phyloP scores from a whole-genome alignment of 2,329 filamentous ascomycete species.

The Tricladium varicosporioides region DNA sequence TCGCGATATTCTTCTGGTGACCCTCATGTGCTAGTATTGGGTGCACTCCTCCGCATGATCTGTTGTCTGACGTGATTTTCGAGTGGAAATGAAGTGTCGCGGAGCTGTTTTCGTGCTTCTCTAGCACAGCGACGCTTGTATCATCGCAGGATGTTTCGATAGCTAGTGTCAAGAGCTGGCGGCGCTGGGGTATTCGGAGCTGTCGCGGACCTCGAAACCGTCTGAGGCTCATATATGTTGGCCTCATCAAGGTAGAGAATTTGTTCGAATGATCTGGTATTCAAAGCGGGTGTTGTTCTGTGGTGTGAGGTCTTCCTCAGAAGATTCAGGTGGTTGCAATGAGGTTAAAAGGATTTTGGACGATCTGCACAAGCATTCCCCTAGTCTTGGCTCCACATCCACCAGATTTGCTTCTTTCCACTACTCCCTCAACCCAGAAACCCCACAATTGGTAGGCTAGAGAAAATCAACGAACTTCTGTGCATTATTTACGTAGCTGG shows the following conservation, averaged over 20 bases:
- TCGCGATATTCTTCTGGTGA: constrained; percentile 69
- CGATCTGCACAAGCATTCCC: no score
- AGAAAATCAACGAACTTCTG: no score
- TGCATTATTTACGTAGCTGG: no score
- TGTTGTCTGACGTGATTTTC: constrained; percentile 79
- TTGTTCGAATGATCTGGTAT: background rate
- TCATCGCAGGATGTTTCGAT: constrained; percentile 92
- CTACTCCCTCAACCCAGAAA: no score
- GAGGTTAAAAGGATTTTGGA: constrained; percentile 3
- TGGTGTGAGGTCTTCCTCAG: no score
- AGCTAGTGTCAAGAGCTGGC: constrained; percentile 57
- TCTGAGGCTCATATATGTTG: constrained; percentile 26
- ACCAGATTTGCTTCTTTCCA: no score
- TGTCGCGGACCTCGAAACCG: constrained; percentile 6
- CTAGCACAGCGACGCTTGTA: constrained; percentile 81
- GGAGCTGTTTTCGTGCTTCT: constrained; percentile 43
- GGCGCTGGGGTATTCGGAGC: constrained; percentile 19
- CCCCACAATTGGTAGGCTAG: no score
- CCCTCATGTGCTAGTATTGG: constrained; percentile 72
- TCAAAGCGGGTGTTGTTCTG: no score
- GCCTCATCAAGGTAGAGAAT: constrained; percentile 31
- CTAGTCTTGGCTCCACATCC: no score
- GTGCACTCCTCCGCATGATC: constrained; percentile 73
- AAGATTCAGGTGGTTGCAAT: no score
- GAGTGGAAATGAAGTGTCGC: constrained; percentile 73